Conservation (phyloP, 139 green algal genomes). For the Haematococcus lacustris region DNA sequence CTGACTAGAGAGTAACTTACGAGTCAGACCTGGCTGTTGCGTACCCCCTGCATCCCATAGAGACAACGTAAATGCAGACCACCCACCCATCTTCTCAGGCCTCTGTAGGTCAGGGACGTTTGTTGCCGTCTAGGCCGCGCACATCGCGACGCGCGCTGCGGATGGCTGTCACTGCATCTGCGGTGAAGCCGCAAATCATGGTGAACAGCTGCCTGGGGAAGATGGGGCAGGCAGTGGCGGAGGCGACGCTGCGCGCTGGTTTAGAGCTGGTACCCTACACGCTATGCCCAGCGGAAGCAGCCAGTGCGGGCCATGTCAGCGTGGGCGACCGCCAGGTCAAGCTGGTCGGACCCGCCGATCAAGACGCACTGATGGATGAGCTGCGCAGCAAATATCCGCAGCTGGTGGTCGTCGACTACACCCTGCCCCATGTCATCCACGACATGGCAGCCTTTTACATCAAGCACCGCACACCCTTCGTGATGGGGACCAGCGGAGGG, state of each 20-base stretch:
- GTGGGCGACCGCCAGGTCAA: slow-evolving; percentile 29
- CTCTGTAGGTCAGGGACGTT: too few species aligned
- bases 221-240: slow-evolving; percentile 84
- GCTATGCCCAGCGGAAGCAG: slow-evolving; percentile 46
- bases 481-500: slow-evolving; percentile 97
- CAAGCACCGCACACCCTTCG: slow-evolving; percentile 79
- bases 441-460: slow-evolving; percentile 86
- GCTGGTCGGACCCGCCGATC: slow-evolving; percentile 39
- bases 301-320: background rate
- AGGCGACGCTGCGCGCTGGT: slow-evolving; percentile 67
- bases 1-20: too few species aligned
- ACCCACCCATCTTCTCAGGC: too few species aligned
- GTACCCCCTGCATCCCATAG: too few species aligned
- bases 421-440: slow-evolving; percentile 75
- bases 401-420: slow-evolving; percentile 95
- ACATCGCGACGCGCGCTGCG: too few species aligned
- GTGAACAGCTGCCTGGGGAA: slow-evolving; percentile 77
- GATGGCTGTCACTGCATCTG: too few species aligned
- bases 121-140: too few species aligned
- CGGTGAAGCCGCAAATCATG: slow-evolving; percentile 26
- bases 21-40: too few species aligned
- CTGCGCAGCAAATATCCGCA: slow-evolving; percentile 34
- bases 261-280: slow-evolving; percentile 78
- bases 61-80: too few species aligned
- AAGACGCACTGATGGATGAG: slow-evolving; percentile 5